Conservation (phyloP, 768 basidiomycete genomes). For the Tephrocybe sp. region DNA sequence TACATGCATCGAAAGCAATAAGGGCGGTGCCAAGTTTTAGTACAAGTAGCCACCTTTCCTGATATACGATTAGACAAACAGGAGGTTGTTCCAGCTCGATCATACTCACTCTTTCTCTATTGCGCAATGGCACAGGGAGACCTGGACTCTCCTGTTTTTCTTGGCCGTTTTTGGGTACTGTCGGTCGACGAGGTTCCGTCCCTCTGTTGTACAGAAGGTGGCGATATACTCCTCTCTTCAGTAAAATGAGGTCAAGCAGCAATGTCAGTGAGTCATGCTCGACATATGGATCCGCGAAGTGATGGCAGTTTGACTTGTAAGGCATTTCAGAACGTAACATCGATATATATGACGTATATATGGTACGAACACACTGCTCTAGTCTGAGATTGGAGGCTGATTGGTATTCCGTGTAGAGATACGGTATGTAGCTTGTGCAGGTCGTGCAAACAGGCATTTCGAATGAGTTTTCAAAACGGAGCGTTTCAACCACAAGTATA, state of each 20-base stretch:
- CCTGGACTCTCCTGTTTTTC: background rate
- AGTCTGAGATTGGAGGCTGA: slow-evolving; percentile 76
- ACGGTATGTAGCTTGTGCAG: slow-evolving; percentile 63
- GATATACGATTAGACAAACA: background rate
- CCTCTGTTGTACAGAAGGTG: slow-evolving; percentile 84
- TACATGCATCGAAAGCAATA: slow-evolving; percentile 72
- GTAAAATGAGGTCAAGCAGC: slow-evolving; percentile 75
- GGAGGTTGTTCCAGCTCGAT: background rate
- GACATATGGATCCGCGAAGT: slow-evolving; percentile 85
- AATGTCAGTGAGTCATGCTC: slow-evolving; percentile 78
- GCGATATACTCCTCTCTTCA: slow-evolving; percentile 80
- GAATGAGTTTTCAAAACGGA: too few relatives aligned
- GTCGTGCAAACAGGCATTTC: slow-evolving; percentile 66
- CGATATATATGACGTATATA: background rate
- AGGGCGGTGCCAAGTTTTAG: slow-evolving; percentile 58
- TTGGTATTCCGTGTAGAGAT: slow-evolving; percentile 82
- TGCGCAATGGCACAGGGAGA: background rate
- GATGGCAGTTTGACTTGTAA: slow-evolving; percentile 52
- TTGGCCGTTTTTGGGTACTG: slow-evolving; percentile 17
- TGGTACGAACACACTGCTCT: slow-evolving; percentile 74
- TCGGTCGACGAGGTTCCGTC: slow-evolving; percentile 54
- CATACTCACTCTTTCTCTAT: slow-evolving; percentile 5
- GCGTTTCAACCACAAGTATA: too few relatives aligned
- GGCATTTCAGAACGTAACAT: background rate
- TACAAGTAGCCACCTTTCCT: slow-evolving; percentile 66